Conservation (phyloP, 768 basidiomycete genomes). For the Hortiboletus flavorubellus region DNA sequence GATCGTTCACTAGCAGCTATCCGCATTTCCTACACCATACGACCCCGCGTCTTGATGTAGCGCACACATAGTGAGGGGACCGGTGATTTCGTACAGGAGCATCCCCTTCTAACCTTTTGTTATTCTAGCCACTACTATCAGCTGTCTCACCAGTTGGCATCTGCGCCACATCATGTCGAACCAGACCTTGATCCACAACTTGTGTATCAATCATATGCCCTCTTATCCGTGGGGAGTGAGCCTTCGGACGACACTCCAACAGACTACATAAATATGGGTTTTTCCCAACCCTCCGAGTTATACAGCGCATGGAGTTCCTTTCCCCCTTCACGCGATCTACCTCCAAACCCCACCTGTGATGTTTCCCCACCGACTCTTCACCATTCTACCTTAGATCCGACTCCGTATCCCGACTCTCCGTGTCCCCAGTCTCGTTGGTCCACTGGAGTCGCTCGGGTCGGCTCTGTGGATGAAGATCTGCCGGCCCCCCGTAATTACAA, state of each 20-base stretch:
- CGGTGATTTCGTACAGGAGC: neutral
- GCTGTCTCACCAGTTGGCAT: neutral
- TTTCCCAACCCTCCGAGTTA: neutral
- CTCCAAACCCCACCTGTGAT: neutral
- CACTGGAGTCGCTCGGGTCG: neutral
- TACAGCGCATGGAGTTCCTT: conserved; percentile 6
- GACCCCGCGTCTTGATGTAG: neutral
- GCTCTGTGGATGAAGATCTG: neutral
- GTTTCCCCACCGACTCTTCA: neutral
- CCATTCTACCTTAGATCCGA: neutral
- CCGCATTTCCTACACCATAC: neutral
- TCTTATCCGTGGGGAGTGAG: neutral
- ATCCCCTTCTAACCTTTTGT: neutral
- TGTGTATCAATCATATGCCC: neutral
- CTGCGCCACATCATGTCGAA: neutral
- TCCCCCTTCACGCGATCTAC: neutral
- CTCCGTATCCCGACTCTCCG: neutral
- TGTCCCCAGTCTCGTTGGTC: conserved; percentile 1
- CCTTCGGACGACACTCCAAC: neutral
- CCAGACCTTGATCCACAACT: neutral
- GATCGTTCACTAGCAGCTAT: neutral
- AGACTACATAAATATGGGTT: neutral
- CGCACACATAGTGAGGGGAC: conserved; percentile 10
- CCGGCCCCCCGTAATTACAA: neutral
- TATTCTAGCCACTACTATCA: conserved; percentile 4